Percentiles rank a stretch among this genome's conserved stretches.
Evolutionary conservation across 2,329 filamentous ascomycete species (phyloP).

Genomic region (Pochonia chlamydosporia): DNA sequence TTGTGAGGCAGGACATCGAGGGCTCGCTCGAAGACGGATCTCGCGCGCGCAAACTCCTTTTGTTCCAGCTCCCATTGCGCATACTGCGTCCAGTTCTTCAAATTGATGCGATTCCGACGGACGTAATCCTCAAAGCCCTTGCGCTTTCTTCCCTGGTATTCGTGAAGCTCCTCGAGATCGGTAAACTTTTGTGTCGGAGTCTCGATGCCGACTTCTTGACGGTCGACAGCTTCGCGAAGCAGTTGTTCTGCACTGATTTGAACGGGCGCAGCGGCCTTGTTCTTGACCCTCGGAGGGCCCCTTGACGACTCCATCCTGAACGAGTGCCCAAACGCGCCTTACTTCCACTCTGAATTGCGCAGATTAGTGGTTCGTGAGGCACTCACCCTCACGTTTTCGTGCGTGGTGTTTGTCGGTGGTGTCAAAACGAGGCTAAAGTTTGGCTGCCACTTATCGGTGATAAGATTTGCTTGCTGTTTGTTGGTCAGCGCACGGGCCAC

Average conservation of each 20-base stretch:
- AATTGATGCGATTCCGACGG: constrained; percentile 85
- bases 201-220: constrained; percentile 82
- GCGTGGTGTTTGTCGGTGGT: neutral
- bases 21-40: constrained; percentile 90
- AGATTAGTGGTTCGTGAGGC: neutral
- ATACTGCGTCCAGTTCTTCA: constrained; percentile 99
- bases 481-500: constrained; percentile 11
- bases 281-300: constrained; percentile 94
- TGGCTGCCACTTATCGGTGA: constrained; percentile 2
- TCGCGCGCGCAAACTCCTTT: constrained; percentile 88
- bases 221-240: constrained; percentile 91
- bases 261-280: constrained; percentile 87
- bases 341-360: neutral
- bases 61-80: constrained; percentile 96
- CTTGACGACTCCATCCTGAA: constrained; percentile 81
- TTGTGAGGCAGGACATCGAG: constrained; percentile 87
- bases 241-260: constrained; percentile 97
- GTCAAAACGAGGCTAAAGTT: neutral
- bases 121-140: constrained; percentile 99
- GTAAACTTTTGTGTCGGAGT: constrained; percentile 92
- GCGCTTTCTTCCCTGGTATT: constrained; percentile 91
- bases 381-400: neutral
- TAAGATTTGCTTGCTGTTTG: constrained; percentile 3
- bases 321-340: too few relatives aligned
- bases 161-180: constrained; percentile 95